Evolutionary conservation across 192 early-diverging fungal species (phyloP), one percentile per base, ranked within the genome.

Genomic region (Mortierella alpina): DNA sequence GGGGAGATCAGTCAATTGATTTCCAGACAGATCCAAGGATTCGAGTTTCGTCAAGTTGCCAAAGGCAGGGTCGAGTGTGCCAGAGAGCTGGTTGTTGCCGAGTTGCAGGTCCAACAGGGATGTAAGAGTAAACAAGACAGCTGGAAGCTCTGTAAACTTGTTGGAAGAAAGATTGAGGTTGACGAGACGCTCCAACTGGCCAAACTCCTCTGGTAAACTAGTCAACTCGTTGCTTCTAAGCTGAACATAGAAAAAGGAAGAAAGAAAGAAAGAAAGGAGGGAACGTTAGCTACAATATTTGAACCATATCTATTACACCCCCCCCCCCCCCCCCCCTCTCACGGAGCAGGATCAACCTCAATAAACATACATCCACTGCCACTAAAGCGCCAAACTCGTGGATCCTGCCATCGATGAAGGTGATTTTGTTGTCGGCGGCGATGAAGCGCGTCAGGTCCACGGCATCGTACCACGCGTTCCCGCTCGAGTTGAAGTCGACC

Each of bases 381-480:
- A 61, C 75, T 45, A 90, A 59, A 1, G 83, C 83, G 18, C 63
- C 70, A 82, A 90, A 90, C 48, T 88, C 88, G 15, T 73, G 84
- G 31, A 90, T 78, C 59, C 88, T 71, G 12, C 76, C 60, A 66
- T 84, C 86, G 15, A 90, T 83, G 42, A 66, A 57, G 8, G 69
- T 74, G 18, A 90, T 70, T 6, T 73, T 58, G 67, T 90, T 90
- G 66, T 88, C 87, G 20, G 82, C 70, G 22, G 86, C 87, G n/a
- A 87, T 73, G 17, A 90, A 56, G 15, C 84, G 83, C 6, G 83
- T 87, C 48, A 90, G 39, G 7, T 90, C 87, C n/a, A 85, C 79
- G 11, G 72, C 71, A 56, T 90, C 84, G 23, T 85, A 90, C 88
- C 87, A 88, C 13, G 80, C 75, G 11, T 60, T 67, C 14, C 70